Conservation (phyloP, 495 filamentous ascomycete genomes). For the Eremomyces bilateralis region DNA sequence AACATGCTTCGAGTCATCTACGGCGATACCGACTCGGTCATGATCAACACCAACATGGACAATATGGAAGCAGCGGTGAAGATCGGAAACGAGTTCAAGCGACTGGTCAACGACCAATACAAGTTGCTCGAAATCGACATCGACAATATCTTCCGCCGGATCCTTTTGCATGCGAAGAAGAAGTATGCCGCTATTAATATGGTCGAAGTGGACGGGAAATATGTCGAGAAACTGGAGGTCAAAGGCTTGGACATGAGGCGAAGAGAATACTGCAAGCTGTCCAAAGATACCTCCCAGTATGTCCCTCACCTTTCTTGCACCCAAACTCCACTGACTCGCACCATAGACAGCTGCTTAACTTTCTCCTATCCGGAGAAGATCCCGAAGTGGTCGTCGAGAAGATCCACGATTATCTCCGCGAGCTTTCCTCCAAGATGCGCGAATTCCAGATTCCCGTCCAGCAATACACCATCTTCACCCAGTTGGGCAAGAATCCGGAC, state of each 20-base stretch:
- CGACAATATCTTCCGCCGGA: slow-evolving; percentile 86
- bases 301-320: slow-evolving; percentile 2
- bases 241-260: slow-evolving; percentile 96
- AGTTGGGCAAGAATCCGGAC: slow-evolving; percentile 80
- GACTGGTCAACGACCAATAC: slow-evolving; percentile 72
- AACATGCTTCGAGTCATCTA: slow-evolving; percentile 85
- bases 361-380: slow-evolving; percentile 85
- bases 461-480: slow-evolving; percentile 93
- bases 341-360: slow-evolving; percentile 42
- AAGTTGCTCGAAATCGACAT: slow-evolving; percentile 88
- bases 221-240: slow-evolving; percentile 83
- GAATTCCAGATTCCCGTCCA: slow-evolving; percentile 44
- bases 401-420: slow-evolving; percentile 78
- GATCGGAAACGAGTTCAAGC: slow-evolving; percentile 64
- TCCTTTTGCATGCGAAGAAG: slow-evolving; percentile 93
- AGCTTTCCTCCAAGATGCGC: slow-evolving; percentile 65
- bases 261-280: slow-evolving; percentile 84
- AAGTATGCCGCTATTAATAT: slow-evolving; percentile 97
- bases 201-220: slow-evolving; percentile 73
- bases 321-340: slow-evolving; percentile 1
- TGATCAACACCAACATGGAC: slow-evolving; percentile 97
- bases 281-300: slow-evolving; percentile 72
- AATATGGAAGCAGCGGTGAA: slow-evolving; percentile 79
- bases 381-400: slow-evolving; percentile 70
- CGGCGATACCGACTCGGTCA: slow-evolving; percentile 96